phyloP scores from a whole-genome alignment of 345 rosid genomes.

The Pseudoturritis turrita region DNA sequence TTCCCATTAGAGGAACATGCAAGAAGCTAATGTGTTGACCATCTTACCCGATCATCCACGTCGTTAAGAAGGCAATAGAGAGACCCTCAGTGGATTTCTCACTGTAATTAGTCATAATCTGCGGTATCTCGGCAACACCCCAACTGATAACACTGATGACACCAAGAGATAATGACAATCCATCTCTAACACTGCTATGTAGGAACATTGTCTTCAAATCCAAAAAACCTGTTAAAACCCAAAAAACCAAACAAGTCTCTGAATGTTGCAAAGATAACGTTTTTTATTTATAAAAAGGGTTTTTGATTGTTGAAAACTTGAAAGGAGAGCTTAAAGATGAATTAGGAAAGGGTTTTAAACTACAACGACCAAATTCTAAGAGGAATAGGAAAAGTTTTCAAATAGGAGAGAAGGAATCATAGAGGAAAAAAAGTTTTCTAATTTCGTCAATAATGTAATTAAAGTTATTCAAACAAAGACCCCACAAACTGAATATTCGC shows the following conservation, averaged over 20 bases:
- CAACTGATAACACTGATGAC: slow-evolving; percentile 66
- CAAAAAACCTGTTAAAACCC: slow-evolving; percentile 8
- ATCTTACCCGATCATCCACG: slow-evolving; percentile 76
- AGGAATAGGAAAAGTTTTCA: background rate
- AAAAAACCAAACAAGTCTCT: background rate
- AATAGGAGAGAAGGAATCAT: background rate
- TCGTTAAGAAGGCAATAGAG: slow-evolving; percentile 66
- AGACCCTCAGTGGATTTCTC: slow-evolving; percentile 74
- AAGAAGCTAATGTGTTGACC: background rate
- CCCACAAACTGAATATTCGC: slow-evolving; percentile 19
- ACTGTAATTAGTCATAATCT: slow-evolving; percentile 64
- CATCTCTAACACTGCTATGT: slow-evolving; percentile 43
- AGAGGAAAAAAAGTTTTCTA: background rate
- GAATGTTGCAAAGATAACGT: background rate
- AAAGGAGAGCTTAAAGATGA: background rate
- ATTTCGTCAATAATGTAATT: background rate
- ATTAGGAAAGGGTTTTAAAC: background rate
- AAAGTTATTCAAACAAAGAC: background rate
- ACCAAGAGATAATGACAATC: slow-evolving; percentile 52
- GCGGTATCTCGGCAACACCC: slow-evolving; percentile 85
- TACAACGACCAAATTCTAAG: background rate
- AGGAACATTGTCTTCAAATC: slow-evolving; percentile 18
- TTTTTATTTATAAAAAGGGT: background rate
- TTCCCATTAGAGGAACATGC: background rate
- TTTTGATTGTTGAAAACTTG: background rate